Base-by-base conservation (phyloP, 768 basidiomycete species). In the Tricholoma matsutake region DNA sequence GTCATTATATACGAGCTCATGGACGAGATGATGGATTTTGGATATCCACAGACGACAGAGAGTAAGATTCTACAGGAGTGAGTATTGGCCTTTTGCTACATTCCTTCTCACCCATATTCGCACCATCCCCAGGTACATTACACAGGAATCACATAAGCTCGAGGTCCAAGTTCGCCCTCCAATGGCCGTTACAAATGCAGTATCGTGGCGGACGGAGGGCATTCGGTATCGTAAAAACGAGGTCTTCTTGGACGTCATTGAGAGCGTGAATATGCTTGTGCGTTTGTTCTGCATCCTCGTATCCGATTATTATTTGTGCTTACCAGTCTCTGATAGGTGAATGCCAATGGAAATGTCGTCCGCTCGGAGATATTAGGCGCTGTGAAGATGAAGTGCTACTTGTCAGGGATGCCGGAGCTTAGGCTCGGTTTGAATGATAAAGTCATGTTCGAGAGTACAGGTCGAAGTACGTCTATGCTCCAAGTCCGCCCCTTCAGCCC, bases 21-120 rank as follows among this genome's bases (percentile, higher is more conserved):
- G 80, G 96, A 98, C 69, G 97, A 99, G 80, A 98, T 98, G 94
- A 98, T 98, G 95, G 97, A 99, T 79, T 99, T 97, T 76, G 97
- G 97, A 7, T 98, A 90, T 72, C 96, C 97, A 0, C 97, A 98
- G 75, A 99, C 96, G 43, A 98, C 97, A 14, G 97, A 99, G 79
- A 94, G 92, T 83, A 98, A 99, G 82, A 99, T 98, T 67, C 76
- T 98, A 56, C 96, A 98, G 76, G 96, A 98, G 89, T 93, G 64
- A 68, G 87, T 78, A 29, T 54, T 18, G 11, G 20, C 25, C 13
- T 13, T 2, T 41, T 43, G 9, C 7, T 31, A n/a, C 35, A n/a
- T 39, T 8, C 7, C 20, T n/a, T 31, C n/a, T 31, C 34, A 10
- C 18, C 58, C 39, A 43, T 25, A 22, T 25, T 53, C 18, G 25